Evolutionary conservation across 495 filamentous ascomycete species (phyloP).

Genomic region (Aspergillus steynii): DNA sequence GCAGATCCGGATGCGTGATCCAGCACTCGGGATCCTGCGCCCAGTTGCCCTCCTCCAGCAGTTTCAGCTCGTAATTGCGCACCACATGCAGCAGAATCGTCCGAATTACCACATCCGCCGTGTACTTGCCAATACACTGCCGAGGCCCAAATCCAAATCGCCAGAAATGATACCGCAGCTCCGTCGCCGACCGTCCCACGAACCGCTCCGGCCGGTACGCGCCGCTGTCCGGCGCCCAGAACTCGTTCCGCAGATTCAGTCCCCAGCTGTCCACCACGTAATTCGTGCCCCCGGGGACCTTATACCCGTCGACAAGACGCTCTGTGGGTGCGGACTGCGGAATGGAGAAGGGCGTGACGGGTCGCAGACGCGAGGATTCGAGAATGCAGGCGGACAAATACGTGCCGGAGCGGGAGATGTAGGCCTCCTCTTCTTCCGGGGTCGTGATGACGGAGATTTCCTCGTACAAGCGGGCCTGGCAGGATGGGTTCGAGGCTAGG

Average conservation of each 20-base stretch:
- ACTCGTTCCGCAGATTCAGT: conserved; percentile 36
- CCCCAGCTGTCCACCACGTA: conserved; percentile 41
- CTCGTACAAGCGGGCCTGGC: conserved; percentile 28
- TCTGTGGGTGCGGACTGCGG: conserved; percentile 35
- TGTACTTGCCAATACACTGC: conserved; percentile 31
- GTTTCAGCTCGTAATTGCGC: conserved; percentile 7
- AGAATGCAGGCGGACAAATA: conserved; percentile 30
- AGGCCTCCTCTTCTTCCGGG: conserved; percentile 10
- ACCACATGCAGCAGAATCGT: conserved; percentile 20
- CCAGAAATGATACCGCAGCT: conserved; percentile 29
- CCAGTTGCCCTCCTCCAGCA: not conserved
- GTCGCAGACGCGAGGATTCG: conserved; percentile 37
- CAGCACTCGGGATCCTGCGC: not conserved
- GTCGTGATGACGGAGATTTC: conserved; percentile 16
- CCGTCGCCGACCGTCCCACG: conserved; percentile 8
- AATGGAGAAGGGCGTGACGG: conserved; percentile 37
- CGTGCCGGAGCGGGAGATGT: conserved; percentile 21
- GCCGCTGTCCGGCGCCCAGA: conserved; percentile 32
- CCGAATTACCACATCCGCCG: conserved; percentile 29
- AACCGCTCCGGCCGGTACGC: conserved; percentile 30
- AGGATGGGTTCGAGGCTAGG: conserved; percentile 31
- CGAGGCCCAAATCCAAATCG: conserved; percentile 36
- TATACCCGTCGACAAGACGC: conserved; percentile 25
- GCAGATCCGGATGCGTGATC: not conserved
- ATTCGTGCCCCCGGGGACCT: conserved; percentile 29